phyloP scores from a whole-genome alignment of 148 eudicot genomes.

The Rheum nobile region DNA sequence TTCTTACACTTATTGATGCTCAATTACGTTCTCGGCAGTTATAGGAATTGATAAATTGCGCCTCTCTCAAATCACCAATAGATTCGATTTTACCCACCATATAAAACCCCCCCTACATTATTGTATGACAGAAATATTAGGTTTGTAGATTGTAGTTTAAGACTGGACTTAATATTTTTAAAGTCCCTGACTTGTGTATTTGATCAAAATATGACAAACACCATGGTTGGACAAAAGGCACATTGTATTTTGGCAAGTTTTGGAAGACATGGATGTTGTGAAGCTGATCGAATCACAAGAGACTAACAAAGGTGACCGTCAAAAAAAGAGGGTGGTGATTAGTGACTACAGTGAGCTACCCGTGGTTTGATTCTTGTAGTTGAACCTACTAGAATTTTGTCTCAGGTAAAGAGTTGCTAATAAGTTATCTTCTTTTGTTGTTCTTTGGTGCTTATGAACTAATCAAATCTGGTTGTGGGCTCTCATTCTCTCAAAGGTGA shows the following conservation, averaged over 20 bases:
- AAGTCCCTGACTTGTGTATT: no score
- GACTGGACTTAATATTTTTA: no score
- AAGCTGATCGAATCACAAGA: constrained; percentile 70
- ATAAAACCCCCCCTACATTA: no score
- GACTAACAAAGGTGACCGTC: constrained; percentile 93
- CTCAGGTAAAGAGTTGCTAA: background rate
- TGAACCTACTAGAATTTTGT: background rate
- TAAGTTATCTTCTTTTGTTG: background rate
- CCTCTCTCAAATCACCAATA: background rate
- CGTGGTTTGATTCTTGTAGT: constrained; percentile 19
- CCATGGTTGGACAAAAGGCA: constrained; percentile 92
- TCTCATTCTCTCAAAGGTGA: no score
- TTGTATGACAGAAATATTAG: no score
- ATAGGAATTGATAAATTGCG: background rate
- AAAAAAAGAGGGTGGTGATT: constrained; percentile 60
- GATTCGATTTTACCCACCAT: background rate
- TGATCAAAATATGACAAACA: constrained; percentile 36
- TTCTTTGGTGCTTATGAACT: background rate
- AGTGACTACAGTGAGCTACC: constrained; percentile 90
- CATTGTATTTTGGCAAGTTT: constrained; percentile 84
- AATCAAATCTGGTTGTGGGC: background rate
- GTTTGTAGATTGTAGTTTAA: background rate
- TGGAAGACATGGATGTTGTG: constrained; percentile 92
- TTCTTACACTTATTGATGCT: background rate
- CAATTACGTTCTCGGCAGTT: background rate